A percentile compares a stretch with the other conserved stretches of the same genome.
Conservation (phyloP, 768 basidiomycete species). For the Amanita phalloides region DNA sequence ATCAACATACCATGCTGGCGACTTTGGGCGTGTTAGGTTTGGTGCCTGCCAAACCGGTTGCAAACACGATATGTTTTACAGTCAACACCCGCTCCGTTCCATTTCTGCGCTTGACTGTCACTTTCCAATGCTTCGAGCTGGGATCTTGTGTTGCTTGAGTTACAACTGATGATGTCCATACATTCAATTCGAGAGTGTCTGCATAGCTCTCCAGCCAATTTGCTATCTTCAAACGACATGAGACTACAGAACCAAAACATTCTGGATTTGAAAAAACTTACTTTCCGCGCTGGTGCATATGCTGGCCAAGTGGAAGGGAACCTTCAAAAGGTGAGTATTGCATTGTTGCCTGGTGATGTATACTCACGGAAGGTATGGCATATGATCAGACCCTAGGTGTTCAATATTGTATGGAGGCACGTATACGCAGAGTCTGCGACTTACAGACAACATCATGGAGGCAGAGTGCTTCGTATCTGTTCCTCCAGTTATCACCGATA, state of each 20-base stretch:
- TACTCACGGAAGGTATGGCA: slow-evolving; percentile 41
- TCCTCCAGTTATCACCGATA: slow-evolving; percentile 53
- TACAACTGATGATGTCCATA: slow-evolving; percentile 44
- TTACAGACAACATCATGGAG: slow-evolving; percentile 43
- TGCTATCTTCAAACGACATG: slow-evolving; percentile 30
- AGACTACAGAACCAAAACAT: slow-evolving; percentile 35
- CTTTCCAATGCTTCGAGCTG: slow-evolving; percentile 31
- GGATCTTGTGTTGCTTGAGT: slow-evolving; percentile 19
- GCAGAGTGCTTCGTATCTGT: slow-evolving; percentile 47
- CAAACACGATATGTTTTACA: slow-evolving; percentile 45
- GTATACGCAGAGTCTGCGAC: slow-evolving; percentile 8
- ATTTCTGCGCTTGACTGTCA: slow-evolving; percentile 25
- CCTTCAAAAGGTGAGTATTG: slow-evolving; percentile 7
- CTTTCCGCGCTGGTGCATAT: slow-evolving; percentile 42
- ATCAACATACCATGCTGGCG: slow-evolving; percentile 22
- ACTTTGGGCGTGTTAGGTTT: slow-evolving; percentile 32
- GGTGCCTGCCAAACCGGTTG: slow-evolving; percentile 42
- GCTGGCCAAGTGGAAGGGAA: slow-evolving; percentile 54
- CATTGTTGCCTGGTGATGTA: background rate
- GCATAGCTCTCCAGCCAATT: slow-evolving; percentile 63
- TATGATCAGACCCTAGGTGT: slow-evolving; percentile 20
- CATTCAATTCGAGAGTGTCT: slow-evolving; percentile 46
- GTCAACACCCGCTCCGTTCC: slow-evolving; percentile 23
- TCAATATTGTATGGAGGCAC: slow-evolving; percentile 10
- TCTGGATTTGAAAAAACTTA: slow-evolving; percentile 35